Evolutionary conservation across 768 basidiomycete genomes (phyloP).

Genomic region (Boletus insuetus): DNA sequence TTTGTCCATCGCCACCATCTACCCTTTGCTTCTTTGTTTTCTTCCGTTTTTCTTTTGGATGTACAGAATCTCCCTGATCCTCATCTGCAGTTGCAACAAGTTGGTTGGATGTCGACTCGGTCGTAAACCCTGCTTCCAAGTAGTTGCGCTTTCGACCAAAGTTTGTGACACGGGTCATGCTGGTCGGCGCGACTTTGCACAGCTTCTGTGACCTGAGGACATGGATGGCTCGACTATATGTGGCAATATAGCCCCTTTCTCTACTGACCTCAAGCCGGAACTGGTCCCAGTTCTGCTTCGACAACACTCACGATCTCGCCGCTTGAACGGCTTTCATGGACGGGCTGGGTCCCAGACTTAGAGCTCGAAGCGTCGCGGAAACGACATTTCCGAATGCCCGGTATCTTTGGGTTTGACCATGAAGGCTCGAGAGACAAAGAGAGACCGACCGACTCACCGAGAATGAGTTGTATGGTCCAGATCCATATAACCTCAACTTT

Average conservation of each 20-base stretch:
- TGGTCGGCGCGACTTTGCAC: neutral
- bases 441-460: neutral
- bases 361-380: too few relatives aligned
- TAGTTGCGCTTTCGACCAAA: conserved; percentile 74
- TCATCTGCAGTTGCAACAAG: neutral
- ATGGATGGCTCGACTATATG: neutral
- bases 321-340: too few relatives aligned
- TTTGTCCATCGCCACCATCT: conserved; percentile 4
- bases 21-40: conserved; percentile 43
- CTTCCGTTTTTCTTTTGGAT: conserved; percentile 60
- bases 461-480: conserved; percentile 19
- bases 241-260: conserved; percentile 4
- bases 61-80: conserved; percentile 17
- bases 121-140: conserved; percentile 56
- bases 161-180: conserved; percentile 70
- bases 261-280: too few relatives aligned
- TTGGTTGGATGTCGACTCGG: conserved; percentile 1
- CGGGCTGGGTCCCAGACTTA: too few relatives aligned
- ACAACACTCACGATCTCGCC: neutral
- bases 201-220: neutral
- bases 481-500: conserved; percentile 29
- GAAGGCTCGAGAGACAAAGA: too few relatives aligned
- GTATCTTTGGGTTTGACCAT: too few relatives aligned
- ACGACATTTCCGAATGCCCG: too few relatives aligned
- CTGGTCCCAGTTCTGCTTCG: too few relatives aligned